Evolutionary conservation across 805 yeast genomes (phyloP).

Genomic region (Yarrowia porcina): DNA sequence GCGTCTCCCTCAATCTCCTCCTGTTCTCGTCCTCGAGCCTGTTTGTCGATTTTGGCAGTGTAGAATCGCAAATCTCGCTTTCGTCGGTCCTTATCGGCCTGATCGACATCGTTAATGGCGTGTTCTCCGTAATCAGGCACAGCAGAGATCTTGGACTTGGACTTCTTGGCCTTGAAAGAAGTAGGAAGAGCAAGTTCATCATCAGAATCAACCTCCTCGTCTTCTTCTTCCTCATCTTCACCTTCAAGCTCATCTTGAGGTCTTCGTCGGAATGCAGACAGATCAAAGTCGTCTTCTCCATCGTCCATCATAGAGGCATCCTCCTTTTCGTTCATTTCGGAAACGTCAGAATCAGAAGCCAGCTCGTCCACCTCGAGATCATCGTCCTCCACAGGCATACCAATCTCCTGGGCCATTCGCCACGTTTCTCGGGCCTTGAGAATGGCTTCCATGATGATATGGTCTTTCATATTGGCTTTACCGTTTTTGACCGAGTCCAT

Average conservation of each 20-base stretch:
- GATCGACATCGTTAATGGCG: conserved; percentile 74
- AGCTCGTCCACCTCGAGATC: conserved; percentile 25
- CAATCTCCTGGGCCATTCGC: conserved; percentile 69
- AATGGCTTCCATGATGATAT: conserved; percentile 84
- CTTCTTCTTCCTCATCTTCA: conserved; percentile 14
- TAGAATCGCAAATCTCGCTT: conserved; percentile 86
- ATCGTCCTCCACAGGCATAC: conserved; percentile 37
- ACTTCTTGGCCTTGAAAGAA: conserved; percentile 39
- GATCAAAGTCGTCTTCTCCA: conserved; percentile 26
- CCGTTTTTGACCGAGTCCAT: conserved; percentile 52
- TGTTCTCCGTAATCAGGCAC: conserved; percentile 59
- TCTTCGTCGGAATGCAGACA: conserved; percentile 13
- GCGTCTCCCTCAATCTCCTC: conserved; percentile 58
- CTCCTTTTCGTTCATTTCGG: no score
- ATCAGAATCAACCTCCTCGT: conserved; percentile 36
- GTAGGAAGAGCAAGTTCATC: conserved; percentile 52
- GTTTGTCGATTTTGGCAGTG: conserved; percentile 86
- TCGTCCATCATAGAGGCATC: no score
- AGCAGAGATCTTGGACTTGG: conserved; percentile 32
- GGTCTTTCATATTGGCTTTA: conserved; percentile 71
- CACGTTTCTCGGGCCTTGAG: conserved; percentile 80
- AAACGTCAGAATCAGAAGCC: no score
- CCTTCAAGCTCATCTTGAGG: conserved; percentile 24
- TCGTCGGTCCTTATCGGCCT: conserved; percentile 78
- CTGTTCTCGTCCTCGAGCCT: conserved; percentile 36